Evolutionary conservation across 495 filamentous ascomycete genomes (phyloP).

Genomic region (Penicillium waksmanii): DNA sequence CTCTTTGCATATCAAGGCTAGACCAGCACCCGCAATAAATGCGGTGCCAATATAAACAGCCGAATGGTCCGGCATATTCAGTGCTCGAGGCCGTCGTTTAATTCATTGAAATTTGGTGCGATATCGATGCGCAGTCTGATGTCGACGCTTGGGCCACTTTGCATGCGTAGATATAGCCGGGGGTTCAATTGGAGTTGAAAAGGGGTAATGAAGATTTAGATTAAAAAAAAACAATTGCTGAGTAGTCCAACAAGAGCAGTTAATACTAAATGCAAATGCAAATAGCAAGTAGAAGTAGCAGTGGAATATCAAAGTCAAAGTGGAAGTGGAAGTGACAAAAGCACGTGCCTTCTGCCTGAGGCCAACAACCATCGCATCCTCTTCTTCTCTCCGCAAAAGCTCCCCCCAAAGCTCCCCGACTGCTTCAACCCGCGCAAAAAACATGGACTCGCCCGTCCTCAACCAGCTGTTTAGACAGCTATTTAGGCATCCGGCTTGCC

Average conservation of each 20-base stretch:
- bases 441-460: conserved; percentile 84
- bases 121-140: neutral
- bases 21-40: conserved; percentile 71
- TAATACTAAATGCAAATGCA: no score
- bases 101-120: conserved; percentile 6
- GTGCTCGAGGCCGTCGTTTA: conserved; percentile 7
- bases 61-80: conserved; percentile 35
- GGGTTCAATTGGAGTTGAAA: no score
- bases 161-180: neutral
- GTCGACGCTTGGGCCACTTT: conserved; percentile 18
- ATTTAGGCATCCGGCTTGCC: conserved; percentile 70
- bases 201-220: no score
- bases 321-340: neutral
- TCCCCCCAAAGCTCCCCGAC: neutral
- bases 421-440: conserved; percentile 14
- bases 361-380: neutral
- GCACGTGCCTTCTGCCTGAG: conserved; percentile 30
- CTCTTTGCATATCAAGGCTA: conserved; percentile 76
- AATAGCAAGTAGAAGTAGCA: no score
- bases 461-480: conserved; percentile 81
- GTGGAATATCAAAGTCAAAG: neutral
- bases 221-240: no score
- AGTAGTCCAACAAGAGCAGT: no score
- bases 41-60: conserved; percentile 62
- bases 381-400: conserved; percentile 13